Percentiles rank a stretch among this genome's conserved stretches.
phyloP scores from a whole-genome alignment of 345 rosid species.

The Fremontodendron californicum region DNA sequence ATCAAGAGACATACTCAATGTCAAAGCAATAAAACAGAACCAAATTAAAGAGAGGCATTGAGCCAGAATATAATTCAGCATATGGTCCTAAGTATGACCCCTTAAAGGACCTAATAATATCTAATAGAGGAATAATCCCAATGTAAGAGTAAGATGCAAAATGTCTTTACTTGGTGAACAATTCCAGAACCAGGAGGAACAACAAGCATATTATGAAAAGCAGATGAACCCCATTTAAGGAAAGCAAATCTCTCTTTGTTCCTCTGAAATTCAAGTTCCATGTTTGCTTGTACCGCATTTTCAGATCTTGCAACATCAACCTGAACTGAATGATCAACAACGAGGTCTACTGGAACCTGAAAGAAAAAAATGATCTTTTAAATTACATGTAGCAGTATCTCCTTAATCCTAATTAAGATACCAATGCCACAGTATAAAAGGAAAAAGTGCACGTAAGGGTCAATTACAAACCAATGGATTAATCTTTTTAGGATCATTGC shows the following conservation, averaged over 20 bases:
- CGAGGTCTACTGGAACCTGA: slow-evolving; percentile 89
- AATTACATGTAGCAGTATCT: not conserved
- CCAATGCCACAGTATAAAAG: not conserved
- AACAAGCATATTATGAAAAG: slow-evolving; percentile 66
- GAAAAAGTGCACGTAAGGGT: not conserved
- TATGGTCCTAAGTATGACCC: slow-evolving; percentile 8
- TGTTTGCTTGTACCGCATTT: slow-evolving; percentile 61
- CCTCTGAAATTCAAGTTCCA: slow-evolving; percentile 69
- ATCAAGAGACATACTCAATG: not conserved
- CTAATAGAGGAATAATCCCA: not conserved
- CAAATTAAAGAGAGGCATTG: not conserved
- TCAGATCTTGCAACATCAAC: slow-evolving; percentile 77
- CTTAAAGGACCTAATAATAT: not conserved
- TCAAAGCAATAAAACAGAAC: not conserved
- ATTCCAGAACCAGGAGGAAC: slow-evolving; percentile 79
- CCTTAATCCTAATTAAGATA: not conserved
- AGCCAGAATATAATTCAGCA: not conserved
- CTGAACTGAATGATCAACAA: slow-evolving; percentile 85
- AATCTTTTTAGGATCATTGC: slow-evolving; percentile 72
- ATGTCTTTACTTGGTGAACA: slow-evolving; percentile 61
- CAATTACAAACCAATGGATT: slow-evolving; percentile 67
- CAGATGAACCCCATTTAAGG: slow-evolving; percentile 69
- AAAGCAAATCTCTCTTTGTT: slow-evolving; percentile 67
- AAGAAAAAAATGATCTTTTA: slow-evolving; percentile 10
- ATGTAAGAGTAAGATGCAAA: not conserved